Evolutionary conservation across 805 yeast genomes (phyloP).

Genomic region (Candida verbasci): DNA sequence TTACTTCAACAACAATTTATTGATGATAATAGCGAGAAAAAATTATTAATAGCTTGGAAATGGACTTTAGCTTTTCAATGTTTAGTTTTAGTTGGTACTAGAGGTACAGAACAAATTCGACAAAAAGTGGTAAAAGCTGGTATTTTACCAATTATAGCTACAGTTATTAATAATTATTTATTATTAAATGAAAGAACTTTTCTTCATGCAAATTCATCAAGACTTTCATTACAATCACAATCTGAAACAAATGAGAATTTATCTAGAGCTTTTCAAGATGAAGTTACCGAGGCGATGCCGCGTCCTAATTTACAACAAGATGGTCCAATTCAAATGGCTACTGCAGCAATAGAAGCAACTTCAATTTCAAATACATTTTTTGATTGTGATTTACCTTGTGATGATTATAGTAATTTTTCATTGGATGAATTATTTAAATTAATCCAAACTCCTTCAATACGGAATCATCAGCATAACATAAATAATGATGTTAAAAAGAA

Average conservation of each 20-base stretch:
- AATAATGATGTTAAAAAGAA: conserved; percentile 32
- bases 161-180: conserved; percentile 84
- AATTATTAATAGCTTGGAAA: conserved; percentile 83
- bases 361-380: conserved; percentile 7
- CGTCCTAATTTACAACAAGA: conserved; percentile 2
- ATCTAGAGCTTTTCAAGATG: conserved; percentile 5
- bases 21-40: conserved; percentile 34
- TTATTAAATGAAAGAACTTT: conserved; percentile 37
- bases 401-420: conserved; percentile 35
- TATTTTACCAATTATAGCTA: conserved; percentile 83
- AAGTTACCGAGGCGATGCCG: conserved; percentile 1
- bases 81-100: conserved; percentile 81
- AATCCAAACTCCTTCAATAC: conserved; percentile 19
- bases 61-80: conserved; percentile 96
- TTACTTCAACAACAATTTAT: conserved; percentile 25
- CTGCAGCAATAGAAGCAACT: conserved; percentile 13
- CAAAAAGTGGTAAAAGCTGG: conserved; percentile 89
- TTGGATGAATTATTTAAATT: conserved; percentile 36
- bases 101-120: conserved; percentile 86
- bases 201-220: conserved; percentile 25
- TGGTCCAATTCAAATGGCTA: conserved; percentile 7
- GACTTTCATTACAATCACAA: conserved; percentile 10
- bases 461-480: conserved; percentile 10
- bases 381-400: conserved; percentile 28
- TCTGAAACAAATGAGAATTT: conserved; percentile 3